Evolutionary conservation across 441 rosid genomes (phyloP).

Genomic region (Erysimum cheiri): DNA sequence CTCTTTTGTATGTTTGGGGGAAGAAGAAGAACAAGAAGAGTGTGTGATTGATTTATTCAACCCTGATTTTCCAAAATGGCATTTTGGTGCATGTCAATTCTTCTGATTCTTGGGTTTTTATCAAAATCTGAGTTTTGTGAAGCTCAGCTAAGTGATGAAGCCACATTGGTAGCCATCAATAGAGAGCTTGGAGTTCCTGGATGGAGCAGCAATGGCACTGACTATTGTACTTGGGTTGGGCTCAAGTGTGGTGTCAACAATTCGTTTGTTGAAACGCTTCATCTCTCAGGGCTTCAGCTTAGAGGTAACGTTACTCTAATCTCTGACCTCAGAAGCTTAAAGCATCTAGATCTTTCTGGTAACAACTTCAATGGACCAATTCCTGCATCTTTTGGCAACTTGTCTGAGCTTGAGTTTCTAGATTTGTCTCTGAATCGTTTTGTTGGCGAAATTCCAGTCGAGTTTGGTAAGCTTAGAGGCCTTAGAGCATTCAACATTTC

Average conservation of each 20-base stretch:
- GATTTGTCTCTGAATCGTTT: constrained; percentile 91
- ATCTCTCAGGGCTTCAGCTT: constrained; percentile 81
- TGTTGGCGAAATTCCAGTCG: constrained; percentile 65
- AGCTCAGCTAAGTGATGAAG: constrained; percentile 61
- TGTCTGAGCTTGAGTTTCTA: constrained; percentile 81
- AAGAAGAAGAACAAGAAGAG: constrained; percentile 34
- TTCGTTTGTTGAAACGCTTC: constrained; percentile 71
- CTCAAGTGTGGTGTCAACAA: constrained; percentile 64
- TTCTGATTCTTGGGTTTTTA: constrained; percentile 61
- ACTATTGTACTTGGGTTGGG: constrained; percentile 83
- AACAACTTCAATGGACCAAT: constrained; percentile 72
- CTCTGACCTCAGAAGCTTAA: constrained; percentile 75
- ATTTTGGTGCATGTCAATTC: constrained; percentile 46
- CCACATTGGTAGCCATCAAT: constrained; percentile 67
- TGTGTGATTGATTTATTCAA: constrained; percentile 33
- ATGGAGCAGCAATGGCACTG: constrained; percentile 74
- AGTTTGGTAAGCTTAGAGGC: constrained; percentile 67
- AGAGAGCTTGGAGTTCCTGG: constrained; percentile 79
- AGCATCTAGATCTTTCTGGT: constrained; percentile 81
- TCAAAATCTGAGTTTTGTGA: constrained; percentile 52
- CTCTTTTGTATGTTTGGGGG: constrained; percentile 21
- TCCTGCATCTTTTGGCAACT: constrained; percentile 73
- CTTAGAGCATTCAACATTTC: constrained; percentile 80
- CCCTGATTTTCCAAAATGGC: constrained; percentile 48
- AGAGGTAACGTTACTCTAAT: constrained; percentile 73